A percentile compares a stretch with the other conserved stretches of the same genome.
Conservation (phyloP, 805 yeast species). For the Ogataea pilisensis region DNA sequence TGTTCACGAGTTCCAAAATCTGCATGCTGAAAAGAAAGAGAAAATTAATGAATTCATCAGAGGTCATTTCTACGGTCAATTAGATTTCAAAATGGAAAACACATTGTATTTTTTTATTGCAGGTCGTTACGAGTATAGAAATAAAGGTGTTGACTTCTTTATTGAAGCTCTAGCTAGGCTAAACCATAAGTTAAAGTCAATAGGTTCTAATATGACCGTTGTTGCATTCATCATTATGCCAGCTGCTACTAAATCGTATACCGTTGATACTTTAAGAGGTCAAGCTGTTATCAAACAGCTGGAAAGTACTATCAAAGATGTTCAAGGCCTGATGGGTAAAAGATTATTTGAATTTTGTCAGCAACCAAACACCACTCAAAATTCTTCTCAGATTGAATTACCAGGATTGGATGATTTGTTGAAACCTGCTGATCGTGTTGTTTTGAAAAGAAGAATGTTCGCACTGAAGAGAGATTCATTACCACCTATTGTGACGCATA, state of each 20-base stretch:
- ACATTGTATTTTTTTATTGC: conserved; percentile 95
- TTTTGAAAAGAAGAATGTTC: conserved; percentile 85
- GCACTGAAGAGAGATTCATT: conserved; percentile 85
- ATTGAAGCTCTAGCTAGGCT: conserved; percentile 90
- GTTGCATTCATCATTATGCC: conserved; percentile 99
- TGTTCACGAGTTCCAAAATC: conserved; percentile 95
- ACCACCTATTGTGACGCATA: conserved; percentile 96
- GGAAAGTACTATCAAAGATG: conserved; percentile 83
- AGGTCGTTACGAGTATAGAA: conserved; percentile 94
- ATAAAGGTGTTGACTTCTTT: conserved; percentile 94
- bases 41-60: conserved; percentile 91
- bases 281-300: conserved; percentile 94
- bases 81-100: conserved; percentile 90
- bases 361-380: conserved; percentile 38
- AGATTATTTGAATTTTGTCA: conserved; percentile 85
- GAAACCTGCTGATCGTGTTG: conserved; percentile 81
- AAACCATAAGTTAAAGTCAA: conserved; percentile 78
- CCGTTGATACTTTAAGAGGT: conserved; percentile 92
- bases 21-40: conserved; percentile 88
- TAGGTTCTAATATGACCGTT: conserved; percentile 83
- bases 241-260: conserved; percentile 87
- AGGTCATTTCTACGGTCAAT: conserved; percentile 96
- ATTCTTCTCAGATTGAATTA: conserved; percentile 45
- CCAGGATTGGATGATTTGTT: conserved; percentile 77
- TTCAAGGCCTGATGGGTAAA: conserved; percentile 80